phyloP scores from a whole-genome alignment of 306 rosid species.

The Carpinus viminea region DNA sequence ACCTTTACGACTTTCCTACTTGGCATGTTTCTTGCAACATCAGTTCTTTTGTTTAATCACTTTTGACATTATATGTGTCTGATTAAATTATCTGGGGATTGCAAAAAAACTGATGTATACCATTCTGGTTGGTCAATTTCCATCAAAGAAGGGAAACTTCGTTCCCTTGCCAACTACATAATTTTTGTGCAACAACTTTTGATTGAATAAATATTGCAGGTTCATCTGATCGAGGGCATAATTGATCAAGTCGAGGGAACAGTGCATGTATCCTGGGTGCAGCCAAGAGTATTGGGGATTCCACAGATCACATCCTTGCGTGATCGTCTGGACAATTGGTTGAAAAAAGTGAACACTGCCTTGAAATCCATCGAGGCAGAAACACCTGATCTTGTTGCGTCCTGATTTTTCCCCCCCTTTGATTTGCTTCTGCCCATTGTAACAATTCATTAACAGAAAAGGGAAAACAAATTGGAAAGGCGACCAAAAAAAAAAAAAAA shows the following conservation, averaged over 20 bases:
- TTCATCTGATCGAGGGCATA: conserved; percentile 96
- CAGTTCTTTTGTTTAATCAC: not conserved
- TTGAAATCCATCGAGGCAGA: conserved; percentile 94
- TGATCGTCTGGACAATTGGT: conserved; percentile 82
- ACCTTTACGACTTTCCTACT: not conserved
- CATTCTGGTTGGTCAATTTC: not conserved
- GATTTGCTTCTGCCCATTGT: conserved; percentile 47
- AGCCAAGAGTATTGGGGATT: conserved; percentile 93
- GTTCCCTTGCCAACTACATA: not conserved
- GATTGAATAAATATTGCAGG: conserved; percentile 47
- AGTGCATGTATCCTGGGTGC: conserved; percentile 97
- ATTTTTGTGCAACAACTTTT: not conserved
- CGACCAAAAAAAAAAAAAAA: conserved; percentile 15
- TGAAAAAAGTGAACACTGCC: conserved; percentile 79
- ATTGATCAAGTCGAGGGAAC: conserved; percentile 96
- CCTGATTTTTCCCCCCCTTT: conserved; percentile 39
- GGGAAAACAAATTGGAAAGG: conserved; percentile 37
- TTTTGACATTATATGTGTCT: not conserved
- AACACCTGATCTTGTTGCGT: conserved; percentile 93
- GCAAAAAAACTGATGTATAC: not conserved
- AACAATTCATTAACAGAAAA: conserved; percentile 42
- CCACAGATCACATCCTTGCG: conserved; percentile 85
- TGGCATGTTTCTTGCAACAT: not conserved
- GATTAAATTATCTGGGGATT: not conserved
- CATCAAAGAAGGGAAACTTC: not conserved